Evolutionary conservation across 2,329 filamentous ascomycete species (phyloP).

Genomic region (Claviceps capensis): DNA sequence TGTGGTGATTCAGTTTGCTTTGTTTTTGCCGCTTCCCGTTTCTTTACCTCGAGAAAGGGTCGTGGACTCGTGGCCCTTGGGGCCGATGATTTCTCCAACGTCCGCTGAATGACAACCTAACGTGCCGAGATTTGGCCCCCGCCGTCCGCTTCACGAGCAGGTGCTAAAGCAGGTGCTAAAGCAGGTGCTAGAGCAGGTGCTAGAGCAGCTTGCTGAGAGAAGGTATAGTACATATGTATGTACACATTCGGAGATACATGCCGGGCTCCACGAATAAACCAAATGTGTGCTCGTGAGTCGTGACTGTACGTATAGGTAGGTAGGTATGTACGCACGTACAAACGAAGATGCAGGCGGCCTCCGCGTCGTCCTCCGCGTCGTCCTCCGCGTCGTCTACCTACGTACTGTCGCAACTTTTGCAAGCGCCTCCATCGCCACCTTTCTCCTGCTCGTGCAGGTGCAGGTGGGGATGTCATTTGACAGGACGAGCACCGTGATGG

Average conservation of each 20-base stretch:
- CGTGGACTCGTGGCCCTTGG: background rate
- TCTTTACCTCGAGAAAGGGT: background rate
- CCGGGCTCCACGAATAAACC: too few relatives aligned
- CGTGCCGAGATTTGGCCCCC: background rate
- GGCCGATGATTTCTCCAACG: background rate
- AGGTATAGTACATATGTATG: background rate
- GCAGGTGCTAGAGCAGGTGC: background rate
- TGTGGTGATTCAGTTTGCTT: background rate
- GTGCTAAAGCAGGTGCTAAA: background rate
- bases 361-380: too few relatives aligned
- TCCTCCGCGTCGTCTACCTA: too few relatives aligned
- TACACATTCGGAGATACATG: background rate
- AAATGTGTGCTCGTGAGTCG: too few relatives aligned
- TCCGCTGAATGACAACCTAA: background rate
- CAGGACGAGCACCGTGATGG: too few relatives aligned
- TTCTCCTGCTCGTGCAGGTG: too few relatives aligned
- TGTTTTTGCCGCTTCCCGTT: background rate
- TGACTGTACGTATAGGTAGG: too few relatives aligned
- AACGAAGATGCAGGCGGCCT: too few relatives aligned
- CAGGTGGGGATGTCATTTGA: too few relatives aligned
- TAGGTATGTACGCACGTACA: too few relatives aligned
- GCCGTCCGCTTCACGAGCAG: constrained; percentile 1
- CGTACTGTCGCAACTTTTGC: too few relatives aligned
- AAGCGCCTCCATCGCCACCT: too few relatives aligned
- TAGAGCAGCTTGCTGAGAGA: background rate